Conservation (phyloP, 345 rosid genomes). For the Brassica cretica region DNA sequence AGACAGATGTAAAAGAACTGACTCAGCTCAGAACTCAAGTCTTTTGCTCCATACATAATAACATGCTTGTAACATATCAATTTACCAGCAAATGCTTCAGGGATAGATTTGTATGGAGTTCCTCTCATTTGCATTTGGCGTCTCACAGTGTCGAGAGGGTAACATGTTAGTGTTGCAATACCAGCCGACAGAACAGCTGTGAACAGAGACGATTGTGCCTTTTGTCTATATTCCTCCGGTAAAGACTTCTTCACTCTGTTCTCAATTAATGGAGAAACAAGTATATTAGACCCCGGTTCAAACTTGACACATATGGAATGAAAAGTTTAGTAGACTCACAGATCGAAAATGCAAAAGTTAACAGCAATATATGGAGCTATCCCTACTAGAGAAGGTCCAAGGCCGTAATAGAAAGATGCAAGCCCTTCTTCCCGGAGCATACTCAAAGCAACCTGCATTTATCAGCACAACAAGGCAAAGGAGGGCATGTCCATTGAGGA, state of each 20-base stretch:
- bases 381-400: conserved; percentile 90
- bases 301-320: background rate
- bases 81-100: conserved; percentile 81
- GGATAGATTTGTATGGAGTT: conserved; percentile 79
- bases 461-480: background rate
- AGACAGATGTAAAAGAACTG: background rate
- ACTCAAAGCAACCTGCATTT: conserved; percentile 69
- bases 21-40: conserved; percentile 14
- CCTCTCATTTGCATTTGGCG: conserved; percentile 98
- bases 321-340: conserved; percentile 58
- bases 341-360: conserved; percentile 88
- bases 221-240: conserved; percentile 76
- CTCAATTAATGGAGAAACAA: conserved; percentile 7
- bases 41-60: background rate
- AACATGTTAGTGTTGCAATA: conserved; percentile 87
- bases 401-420: conserved; percentile 84
- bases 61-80: conserved; percentile 3
- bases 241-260: conserved; percentile 87
- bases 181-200: conserved; percentile 85
- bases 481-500: background rate
- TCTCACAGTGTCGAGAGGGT: conserved; percentile 94
- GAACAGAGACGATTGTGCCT: conserved; percentile 72
- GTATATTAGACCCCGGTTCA: background rate
- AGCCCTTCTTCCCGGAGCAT: conserved; percentile 96
- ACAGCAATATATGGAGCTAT: conserved; percentile 98